Base-by-base conservation (phyloP, 768 basidiomycete species). In the Mycena metata region DNA sequence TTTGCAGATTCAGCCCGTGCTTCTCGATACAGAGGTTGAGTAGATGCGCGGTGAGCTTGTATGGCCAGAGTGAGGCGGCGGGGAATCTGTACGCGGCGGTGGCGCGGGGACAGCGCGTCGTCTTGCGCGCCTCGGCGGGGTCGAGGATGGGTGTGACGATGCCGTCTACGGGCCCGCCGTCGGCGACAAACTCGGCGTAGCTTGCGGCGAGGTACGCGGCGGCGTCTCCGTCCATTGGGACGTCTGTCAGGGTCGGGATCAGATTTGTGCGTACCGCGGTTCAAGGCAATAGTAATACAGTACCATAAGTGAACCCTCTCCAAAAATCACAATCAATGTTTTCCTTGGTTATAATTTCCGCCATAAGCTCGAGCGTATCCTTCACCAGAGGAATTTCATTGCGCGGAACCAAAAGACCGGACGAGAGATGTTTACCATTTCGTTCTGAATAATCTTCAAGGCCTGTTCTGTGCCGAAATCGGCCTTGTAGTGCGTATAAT, bases 1-100 rank as follows among this genome's bases (percentile, higher is more conserved):
- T 76, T 66, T 82, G 76, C n/a, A 79, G 75, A 64, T 77, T 77
- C 13, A 82, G 68, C 45, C 66, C 68, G 57, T 73, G 49, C 46
- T 64, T 61, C 60, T 60, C 42, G 42, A 75, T 67, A 67, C 60
- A 78, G 26, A 67, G 70, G 45, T 46, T 55, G 58, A 77, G 69
- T 6, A 77, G 67, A 47, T 68, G 57, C 17, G 42, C 26, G 16
- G 73, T 74, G 56, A 77, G 70, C 56, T 76, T 76, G 67, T 70
- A 68, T 26, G 74, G 75, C 21, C 33, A 76, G 50, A 73, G 66
- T 62, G 73, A 75, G 47, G 43, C 71, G 30, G 73, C 60, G 15
- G 70, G 69, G 47, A 58, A 66, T 30, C 57, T 55, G 41, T 73
- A 69, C 11, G 72, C 71, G 15, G 66, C 65, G 23, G 52, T 23